Conservation (phyloP, 139 green algal species). For the Tetratostichococcus sp. region DNA sequence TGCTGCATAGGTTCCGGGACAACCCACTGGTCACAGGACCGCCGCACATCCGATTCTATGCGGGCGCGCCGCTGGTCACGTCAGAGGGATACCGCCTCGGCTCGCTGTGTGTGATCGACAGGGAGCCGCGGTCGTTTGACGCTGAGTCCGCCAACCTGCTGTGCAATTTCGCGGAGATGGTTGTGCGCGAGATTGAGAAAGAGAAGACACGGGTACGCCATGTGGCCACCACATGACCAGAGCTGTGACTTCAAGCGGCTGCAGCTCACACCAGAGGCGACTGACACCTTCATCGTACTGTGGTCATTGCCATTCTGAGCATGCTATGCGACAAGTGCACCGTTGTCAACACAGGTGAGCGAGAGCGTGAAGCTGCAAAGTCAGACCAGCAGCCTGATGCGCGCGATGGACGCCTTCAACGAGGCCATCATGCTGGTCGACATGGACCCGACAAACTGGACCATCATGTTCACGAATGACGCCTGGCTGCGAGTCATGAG, state of each 20-base stretch:
- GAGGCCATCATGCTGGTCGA: slow-evolving; percentile 79
- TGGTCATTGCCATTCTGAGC: too few relatives aligned
- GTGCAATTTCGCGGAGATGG: slow-evolving; percentile 78
- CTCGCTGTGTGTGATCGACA: slow-evolving; percentile 78
- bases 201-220: slow-evolving; percentile 43
- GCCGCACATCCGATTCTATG: slow-evolving; percentile 84
- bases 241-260: too few relatives aligned
- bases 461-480: slow-evolving; percentile 74
- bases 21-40: slow-evolving; percentile 68
- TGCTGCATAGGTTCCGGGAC: slow-evolving; percentile 42
- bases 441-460: slow-evolving; percentile 42
- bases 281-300: too few relatives aligned
- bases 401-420: slow-evolving; percentile 61
- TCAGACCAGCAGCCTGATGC: slow-evolving; percentile 34
- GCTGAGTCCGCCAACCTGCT: slow-evolving; percentile 71
- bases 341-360: slow-evolving; percentile 7
- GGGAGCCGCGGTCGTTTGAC: slow-evolving; percentile 58
- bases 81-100: slow-evolving; percentile 65
- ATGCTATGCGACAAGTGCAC: too few relatives aligned
- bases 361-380: slow-evolving; percentile 1
- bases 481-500: slow-evolving; percentile 45
- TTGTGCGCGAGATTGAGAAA: slow-evolving; percentile 82
- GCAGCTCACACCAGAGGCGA: too few relatives aligned
- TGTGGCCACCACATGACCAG: too few relatives aligned
- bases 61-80: slow-evolving; percentile 71